Base-by-base conservation (phyloP, 495 filamentous ascomycete genomes). In the Cladorrhinum samala region DNA sequence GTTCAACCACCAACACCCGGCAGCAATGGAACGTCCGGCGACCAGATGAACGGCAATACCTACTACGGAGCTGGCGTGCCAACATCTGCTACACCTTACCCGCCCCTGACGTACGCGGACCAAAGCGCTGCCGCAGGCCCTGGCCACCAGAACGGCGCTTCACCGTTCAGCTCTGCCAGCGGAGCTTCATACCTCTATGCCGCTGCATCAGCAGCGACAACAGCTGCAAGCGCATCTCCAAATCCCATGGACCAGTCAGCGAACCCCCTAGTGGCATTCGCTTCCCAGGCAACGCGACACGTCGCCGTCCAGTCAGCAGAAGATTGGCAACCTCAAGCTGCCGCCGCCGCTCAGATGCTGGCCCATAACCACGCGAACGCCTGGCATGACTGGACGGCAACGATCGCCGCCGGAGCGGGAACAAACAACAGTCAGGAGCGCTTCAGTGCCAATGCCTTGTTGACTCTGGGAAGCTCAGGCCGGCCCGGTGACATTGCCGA, bases 371-470 rank as follows among this genome's bases (percentile, higher is more conserved):
- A 25, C 9, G 58, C 59, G 0, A 77, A 74, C 45, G 63, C 71
- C 1, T 77, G 72, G 72, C 68, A 75, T 8, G 70, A 75, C 54
- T 77, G 73, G 73, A 71, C 72, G 6, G 68, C 69, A 0, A 72
- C 72, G 33, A 70, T 77, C 9, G 68, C 69, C 11, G 71, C 18
- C 6, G 45, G 20, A 13, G 45, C 13, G 21, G 45, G 45, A 23
- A n/a, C n/a, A n/a, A 33, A 3, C 16, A 47, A 73, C 57, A 75
- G 57, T 21, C 72, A 74, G 30, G 72, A 75, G 14, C 62, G 70
- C 21, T 75, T 69, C 57, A 72, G 71, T 44, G 70, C 72, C 27
- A 73, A 58, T 21, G 68, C 71, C 1, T 48, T 75, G 33, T 63
- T 77, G 45, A 73, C 67, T 1, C 59, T 75, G 18, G 70, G 68